Evolutionary conservation across 1,284 basidiomycete species (phyloP), one percentile per base, ranked within the genome.

Genomic region (Malassezia arunalokei): DNA sequence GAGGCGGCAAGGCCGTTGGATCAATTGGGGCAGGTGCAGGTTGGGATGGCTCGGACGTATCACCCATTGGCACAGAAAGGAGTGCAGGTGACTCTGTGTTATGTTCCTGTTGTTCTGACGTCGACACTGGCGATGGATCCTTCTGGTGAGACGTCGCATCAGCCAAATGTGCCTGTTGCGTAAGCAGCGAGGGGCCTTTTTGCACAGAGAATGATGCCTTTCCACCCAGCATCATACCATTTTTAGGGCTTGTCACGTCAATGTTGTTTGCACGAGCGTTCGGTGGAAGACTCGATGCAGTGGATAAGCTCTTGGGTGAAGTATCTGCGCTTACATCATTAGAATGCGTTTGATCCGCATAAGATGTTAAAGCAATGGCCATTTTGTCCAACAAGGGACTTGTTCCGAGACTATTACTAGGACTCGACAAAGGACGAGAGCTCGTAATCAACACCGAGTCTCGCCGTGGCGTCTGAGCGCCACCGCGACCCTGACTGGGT

Each of bases 381-480:
- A 84, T 86, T 67, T 86, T 87, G 78, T 95, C 91, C 47, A 94
- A 78, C 80, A 85, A 87, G 12, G 84, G 83, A 51, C 79, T 81
- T 7, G 80, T 82, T 27, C 83, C 83, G 79, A 72, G 85, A 81
- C 62, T 84, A 79, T 59, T 83, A 80, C 41, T 86, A 77, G 64
- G 86, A 79, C 76, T 77, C 0, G 92, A 90, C 7, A 98, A 79
- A 0, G 92, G 92, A 69, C 90, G 91, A 1, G 86, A 90, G 33
- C 87, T 87, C 1, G 89, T 94, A 75, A 96, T 95, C 76, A 87
- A 90, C 38, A 81, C 77, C 37, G 82, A 83, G 65, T 94, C 88
- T 29, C 85, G 83, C 38, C 89, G 80, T 0, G 92, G 92, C 0
- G 92, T 98, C 75, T 95, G 92, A 69, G 94, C 91, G 1, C 92